A percentile compares a stretch with the other conserved stretches of the same genome.
These are phyloP conservation scores for Vigna reflexopilosa DNA, from an alignment of 306 rosid genomes.

Conservation along the genomic window DNA sequence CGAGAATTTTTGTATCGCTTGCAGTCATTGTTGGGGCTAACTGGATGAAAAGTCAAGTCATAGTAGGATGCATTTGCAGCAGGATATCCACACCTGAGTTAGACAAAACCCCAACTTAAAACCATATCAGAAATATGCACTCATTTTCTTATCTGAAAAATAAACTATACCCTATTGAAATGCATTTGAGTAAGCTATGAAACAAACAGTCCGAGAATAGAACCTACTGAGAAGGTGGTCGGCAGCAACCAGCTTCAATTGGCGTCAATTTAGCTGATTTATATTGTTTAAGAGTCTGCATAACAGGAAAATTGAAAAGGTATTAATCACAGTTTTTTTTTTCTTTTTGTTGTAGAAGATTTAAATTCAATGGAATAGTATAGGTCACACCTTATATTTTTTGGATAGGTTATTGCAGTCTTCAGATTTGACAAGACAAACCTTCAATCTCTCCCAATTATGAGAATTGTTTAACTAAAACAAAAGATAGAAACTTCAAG, in stretches of 20 bases:
- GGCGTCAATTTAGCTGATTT: slow-evolving; percentile 81
- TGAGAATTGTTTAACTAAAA: slow-evolving; percentile 82
- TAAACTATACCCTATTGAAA: slow-evolving; percentile 35
- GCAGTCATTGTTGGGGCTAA: slow-evolving; percentile 79
- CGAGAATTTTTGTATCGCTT: slow-evolving; percentile 80
- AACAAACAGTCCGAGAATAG: slow-evolving; percentile 38
- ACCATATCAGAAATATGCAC: slow-evolving; percentile 41
- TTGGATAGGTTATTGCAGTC: slow-evolving; percentile 79
- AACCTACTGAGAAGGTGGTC: slow-evolving; percentile 93
- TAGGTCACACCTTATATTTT: slow-evolving; percentile 71
- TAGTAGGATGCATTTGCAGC: slow-evolving; percentile 92
- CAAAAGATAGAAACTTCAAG: slow-evolving; percentile 22
- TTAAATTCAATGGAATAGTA: slow-evolving; percentile 27
- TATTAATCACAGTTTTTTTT: slow-evolving; percentile 1
- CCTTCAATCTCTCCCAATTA: slow-evolving; percentile 80
- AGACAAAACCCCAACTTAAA: slow-evolving; percentile 38
- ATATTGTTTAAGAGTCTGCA: slow-evolving; percentile 78
- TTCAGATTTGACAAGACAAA: slow-evolving; percentile 86
- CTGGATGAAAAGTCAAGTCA: slow-evolving; percentile 89
- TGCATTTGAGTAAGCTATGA: slow-evolving; percentile 11
- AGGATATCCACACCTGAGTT: slow-evolving; percentile 88
- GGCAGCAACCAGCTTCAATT: slow-evolving; percentile 92
- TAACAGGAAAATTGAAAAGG: slow-evolving; percentile 23
- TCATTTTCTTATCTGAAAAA: slow-evolving; percentile 19
- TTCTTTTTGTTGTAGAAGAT: slow-evolving; percentile 14